Conservation (phyloP, 225 moss, liverwort and hornwort genomes). For the Asterella californica region DNA sequence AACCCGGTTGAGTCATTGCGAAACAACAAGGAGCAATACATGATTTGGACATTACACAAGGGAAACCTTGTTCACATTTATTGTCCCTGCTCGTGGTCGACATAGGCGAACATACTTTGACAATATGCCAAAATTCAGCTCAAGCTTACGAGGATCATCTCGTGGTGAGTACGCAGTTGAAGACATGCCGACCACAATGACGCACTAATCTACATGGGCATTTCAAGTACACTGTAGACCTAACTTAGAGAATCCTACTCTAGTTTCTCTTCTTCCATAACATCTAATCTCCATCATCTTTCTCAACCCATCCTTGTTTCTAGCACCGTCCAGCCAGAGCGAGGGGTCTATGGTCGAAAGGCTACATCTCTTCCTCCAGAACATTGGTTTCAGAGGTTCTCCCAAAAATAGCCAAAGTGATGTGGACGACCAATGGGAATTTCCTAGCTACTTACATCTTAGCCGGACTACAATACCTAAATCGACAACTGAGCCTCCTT, state of each 20-base stretch:
- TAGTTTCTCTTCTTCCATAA: slow-evolving; percentile 6
- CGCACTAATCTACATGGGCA: slow-evolving; percentile 13
- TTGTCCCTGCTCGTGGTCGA: slow-evolving; percentile 11
- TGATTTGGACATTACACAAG: neutral
- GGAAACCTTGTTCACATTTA: slow-evolving; percentile 14
- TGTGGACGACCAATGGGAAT: slow-evolving; percentile 8
- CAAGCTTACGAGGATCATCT: neutral
- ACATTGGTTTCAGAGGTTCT: slow-evolving; percentile 1
- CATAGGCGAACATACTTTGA: slow-evolving; percentile 6
- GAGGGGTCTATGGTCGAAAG: too few relatives aligned
- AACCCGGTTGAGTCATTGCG: neutral
- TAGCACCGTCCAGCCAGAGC: too few relatives aligned
- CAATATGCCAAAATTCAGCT: neutral
- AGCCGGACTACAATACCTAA: slow-evolving; percentile 13
- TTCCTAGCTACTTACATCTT: slow-evolving; percentile 31
- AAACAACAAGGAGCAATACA: neutral
- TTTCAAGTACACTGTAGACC: slow-evolving; percentile 14
- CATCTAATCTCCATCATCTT: neutral
- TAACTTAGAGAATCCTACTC: slow-evolving; percentile 1
- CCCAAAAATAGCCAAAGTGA: neutral
- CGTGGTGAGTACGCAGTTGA: slow-evolving; percentile 1
- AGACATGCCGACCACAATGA: slow-evolving; percentile 15
- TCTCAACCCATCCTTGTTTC: too few relatives aligned
- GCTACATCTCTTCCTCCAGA: slow-evolving; percentile 2
- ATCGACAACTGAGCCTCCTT: slow-evolving; percentile 6